These are phyloP conservation scores for Lipomyces japonicus DNA, from an alignment of 805 yeast species.

Conservation along the genomic window DNA sequence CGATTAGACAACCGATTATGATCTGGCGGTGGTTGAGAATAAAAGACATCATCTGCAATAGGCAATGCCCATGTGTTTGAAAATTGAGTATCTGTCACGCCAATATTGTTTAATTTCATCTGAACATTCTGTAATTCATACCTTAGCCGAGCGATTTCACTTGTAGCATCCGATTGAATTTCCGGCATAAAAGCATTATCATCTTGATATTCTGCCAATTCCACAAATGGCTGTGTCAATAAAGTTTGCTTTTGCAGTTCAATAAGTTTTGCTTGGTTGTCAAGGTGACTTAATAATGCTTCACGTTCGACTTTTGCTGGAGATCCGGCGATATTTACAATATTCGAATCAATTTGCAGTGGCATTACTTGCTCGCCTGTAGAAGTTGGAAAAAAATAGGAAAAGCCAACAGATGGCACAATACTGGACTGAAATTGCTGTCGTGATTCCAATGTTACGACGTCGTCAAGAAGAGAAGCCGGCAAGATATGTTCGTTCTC, in stretches of 20 bases:
- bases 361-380: slow-evolving; percentile 2
- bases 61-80: not conserved
- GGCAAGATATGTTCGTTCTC: too few relatives aligned
- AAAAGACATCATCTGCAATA: slow-evolving; percentile 1
- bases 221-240: slow-evolving; percentile 17
- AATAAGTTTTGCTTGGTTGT: slow-evolving; percentile 20
- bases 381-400: too few relatives aligned
- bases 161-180: not conserved
- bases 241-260: slow-evolving; percentile 21
- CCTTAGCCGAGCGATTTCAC: slow-evolving; percentile 3
- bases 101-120: slow-evolving; percentile 6
- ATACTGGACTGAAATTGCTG: too few relatives aligned
- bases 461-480: too few relatives aligned
- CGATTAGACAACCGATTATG: not conserved
- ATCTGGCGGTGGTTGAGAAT: not conserved
- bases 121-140: slow-evolving; percentile 16
- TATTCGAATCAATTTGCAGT: slow-evolving; percentile 14
- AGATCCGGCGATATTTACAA: slow-evolving; percentile 8
- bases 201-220: slow-evolving; percentile 3
- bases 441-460: too few relatives aligned
- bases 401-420: too few relatives aligned
- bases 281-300: slow-evolving; percentile 16
- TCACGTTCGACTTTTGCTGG: slow-evolving; percentile 21
- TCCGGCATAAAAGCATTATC: not conserved
- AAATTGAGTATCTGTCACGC: slow-evolving; percentile 1